These are phyloP conservation scores for Brassica hybrid DNA, from an alignment of 441 rosid genomes.

Conservation along the genomic window DNA sequence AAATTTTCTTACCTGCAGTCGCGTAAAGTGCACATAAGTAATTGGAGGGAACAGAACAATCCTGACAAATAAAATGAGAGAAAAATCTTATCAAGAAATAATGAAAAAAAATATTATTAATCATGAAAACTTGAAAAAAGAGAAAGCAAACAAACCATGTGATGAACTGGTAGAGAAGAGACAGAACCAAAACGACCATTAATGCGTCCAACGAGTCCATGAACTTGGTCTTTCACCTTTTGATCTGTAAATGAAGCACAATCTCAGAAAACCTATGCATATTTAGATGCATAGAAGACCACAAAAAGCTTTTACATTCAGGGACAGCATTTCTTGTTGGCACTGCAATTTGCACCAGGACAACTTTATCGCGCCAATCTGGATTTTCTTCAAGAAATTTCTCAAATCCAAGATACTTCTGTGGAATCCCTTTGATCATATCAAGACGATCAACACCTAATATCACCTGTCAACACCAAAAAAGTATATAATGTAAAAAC, in stretches of 20 bases:
- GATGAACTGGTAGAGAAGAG: slow-evolving; percentile 88
- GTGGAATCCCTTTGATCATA: slow-evolving; percentile 98
- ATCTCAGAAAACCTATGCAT: not conserved
- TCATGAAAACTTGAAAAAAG: not conserved
- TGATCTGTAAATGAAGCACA: slow-evolving; percentile 59
- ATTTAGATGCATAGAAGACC: not conserved
- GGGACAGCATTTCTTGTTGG: slow-evolving; percentile 96
- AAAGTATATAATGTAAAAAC: not conserved
- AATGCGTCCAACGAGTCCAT: slow-evolving; percentile 94
- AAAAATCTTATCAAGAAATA: not conserved
- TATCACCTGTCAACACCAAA: slow-evolving; percentile 42
- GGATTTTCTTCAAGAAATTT: slow-evolving; percentile 89
- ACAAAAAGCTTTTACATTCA: slow-evolving; percentile 64
- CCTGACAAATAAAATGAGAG: not conserved
- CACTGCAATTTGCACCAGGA: slow-evolving; percentile 91
- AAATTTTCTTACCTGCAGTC: not conserved
- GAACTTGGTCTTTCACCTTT: slow-evolving; percentile 87
- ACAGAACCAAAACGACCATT: slow-evolving; percentile 95
- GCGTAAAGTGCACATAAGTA: not conserved
- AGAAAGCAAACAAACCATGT: slow-evolving; percentile 65
- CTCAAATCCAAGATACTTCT: slow-evolving; percentile 91
- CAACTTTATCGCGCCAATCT: slow-evolving; percentile 89
- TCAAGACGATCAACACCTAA: slow-evolving; percentile 96
- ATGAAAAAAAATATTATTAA: not conserved
- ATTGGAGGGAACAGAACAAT: slow-evolving; percentile 4